Base-by-base conservation (phyloP, 2,329 filamentous ascomycete species). In the Exophiala lecanii-corni region DNA sequence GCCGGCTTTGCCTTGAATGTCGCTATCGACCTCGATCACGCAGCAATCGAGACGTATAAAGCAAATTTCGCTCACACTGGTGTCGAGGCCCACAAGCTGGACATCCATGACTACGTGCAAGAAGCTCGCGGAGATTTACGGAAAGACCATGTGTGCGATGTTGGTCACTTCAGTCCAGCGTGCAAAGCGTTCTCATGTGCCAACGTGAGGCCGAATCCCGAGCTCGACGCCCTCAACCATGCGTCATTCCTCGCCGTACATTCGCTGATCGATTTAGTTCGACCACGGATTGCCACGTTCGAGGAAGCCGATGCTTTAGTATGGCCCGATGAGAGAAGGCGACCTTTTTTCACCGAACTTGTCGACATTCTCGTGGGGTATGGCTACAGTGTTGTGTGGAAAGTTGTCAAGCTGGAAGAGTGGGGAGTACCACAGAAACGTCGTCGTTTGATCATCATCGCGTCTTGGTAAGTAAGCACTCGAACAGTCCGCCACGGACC, bases 171-270 rank as follows among this genome's bases (percentile, higher is more conserved):
- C 0, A 88, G 83, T 0, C 86, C 85, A 0, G 86, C 87, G 0
- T 94, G 88, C 43, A 85, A 91, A 53, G 78, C 75, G 2, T 89
- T 82, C 59, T 89, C 85, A 0, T 78, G 79, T 0, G 83, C 81
- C 0, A 82, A 94, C 46, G 89, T 85, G 0, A 59, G 72, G 62
- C 0, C 55, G 16, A 45, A 49, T 35, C 74, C 76, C 0, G 67
- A 67, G 5, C 72, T 80, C 16, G 82, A 89, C 34, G 82, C 85
- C 1, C 70, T 65, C 0, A 92, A 94, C 53, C 79, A 77, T 0
- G 78, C 79, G 1, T 66, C 72, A 0, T 62, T 74, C 0, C 72
- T 74, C 32, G 64, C 64, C 0, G 59, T 73, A 0, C 64, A 69
- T 1, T 61, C 73, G 3, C 61, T 89, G 0, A 64, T 91, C 1